Evolutionary conservation across 1,284 basidiomycete genomes (phyloP), one percentile per base, ranked within the genome.

Genomic region (Papiliotrema fonsecae): DNA sequence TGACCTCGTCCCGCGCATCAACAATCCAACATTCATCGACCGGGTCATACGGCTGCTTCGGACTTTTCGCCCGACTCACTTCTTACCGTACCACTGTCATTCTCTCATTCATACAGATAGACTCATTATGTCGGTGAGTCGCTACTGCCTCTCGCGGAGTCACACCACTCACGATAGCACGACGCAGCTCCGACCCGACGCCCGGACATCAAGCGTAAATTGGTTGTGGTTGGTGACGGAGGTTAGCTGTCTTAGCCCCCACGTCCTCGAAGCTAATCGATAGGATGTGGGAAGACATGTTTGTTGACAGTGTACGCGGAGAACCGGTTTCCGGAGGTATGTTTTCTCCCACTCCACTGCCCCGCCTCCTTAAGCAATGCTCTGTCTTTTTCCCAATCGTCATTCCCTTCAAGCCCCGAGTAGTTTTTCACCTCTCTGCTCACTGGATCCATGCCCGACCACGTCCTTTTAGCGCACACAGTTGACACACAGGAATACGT

Each of bases 271-370:
- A 16, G 21, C 34, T 43, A 22, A 47, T 25, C 24, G n/a, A 22
- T 21, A 72, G 79, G 81, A 76, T 79, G 78, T 58, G 81, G 81
- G 22, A 82, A 82, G 69, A 81, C 79, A 30, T 79, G 80, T 67
- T 59, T 66, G 60, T 63, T 74, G 62, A 69, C 67, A 46, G 64
- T 71, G 41, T 98, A 97, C 71, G 91, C 93, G 11, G 89, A 97
- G 77, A 94, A 96, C 69, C 84, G 92, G 41, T 99, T 98, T 74
- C 94, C 96, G 43, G 92, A 96, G 82, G 92, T 94, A 43, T 52
- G 75, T 68, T 57, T 42, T 38, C 28, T 38, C 52, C 22, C 50
- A 24, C 25, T 6, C 26, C 6, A 27, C 39, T 18, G 26, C 46
- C 25, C 30, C 22, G 3, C 14, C 39, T 9, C 40, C n/a, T n/a